Base-by-base conservation (phyloP, 2,329 filamentous ascomycete genomes). In the Scytalidium lignicola region DNA sequence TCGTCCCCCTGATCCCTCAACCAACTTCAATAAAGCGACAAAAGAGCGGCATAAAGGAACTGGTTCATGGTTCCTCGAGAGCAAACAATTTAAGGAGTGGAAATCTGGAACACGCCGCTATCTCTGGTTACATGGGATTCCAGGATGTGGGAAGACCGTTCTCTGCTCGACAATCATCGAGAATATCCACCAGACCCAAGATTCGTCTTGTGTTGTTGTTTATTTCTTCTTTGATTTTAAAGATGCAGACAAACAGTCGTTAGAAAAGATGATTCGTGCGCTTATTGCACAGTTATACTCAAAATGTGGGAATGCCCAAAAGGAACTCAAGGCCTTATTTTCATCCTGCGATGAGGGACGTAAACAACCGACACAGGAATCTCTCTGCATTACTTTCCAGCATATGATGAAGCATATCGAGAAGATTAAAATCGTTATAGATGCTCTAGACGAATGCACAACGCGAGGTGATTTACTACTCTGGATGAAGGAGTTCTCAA, bases 131-230 rank as follows among this genome's bases (percentile, higher is more conserved):
- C 48, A 68, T 53, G 67, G 70, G 1, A 70, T 68, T 19, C 61
- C 66, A 17, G 70, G 70, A 32, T 72, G 69, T 44, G 69, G 71
- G 10, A 73, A 73, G 52, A 71, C 68, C 0, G 58, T 72, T 46
- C 59, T 72, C 0, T 65, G 63, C 50, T 70, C 65, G 5, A 66
- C 61, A 2, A 53, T 72, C 21, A 58, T 71, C n/a, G 45, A 67
- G 20, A 20, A 55, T 21, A 18, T 55, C n/a, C 23, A 44, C 19
- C 47, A 22, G 15, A 13, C 5, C 17, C 17, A 41, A 2, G 20
- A 29, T 21, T 28, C 20, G 12, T 32, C 22, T 20, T 40, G 21
- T 19, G 43, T 40, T 7, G 23, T 58, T 7, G 28, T 60, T 2
- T 68, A 67, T 45, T 70, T 67, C 53, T 68, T 65, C 50, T 70